Conservation (phyloP, 306 rosid species). For the Dalbergia oliveri region DNA sequence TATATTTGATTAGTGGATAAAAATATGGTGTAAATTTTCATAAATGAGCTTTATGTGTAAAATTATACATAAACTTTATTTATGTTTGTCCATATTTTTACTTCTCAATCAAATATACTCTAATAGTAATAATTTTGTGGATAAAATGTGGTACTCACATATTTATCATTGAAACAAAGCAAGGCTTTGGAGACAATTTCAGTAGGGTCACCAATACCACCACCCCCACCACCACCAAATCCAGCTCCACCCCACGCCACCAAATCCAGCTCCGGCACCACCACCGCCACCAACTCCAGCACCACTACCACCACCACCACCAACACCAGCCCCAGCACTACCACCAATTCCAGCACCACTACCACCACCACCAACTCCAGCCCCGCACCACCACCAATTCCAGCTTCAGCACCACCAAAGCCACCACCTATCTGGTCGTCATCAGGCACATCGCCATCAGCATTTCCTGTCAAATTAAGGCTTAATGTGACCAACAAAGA, state of each 20-base stretch:
- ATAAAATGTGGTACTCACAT: slow-evolving; percentile 54
- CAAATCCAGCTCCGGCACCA: slow-evolving; percentile 38
- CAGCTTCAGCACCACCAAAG: slow-evolving; percentile 6
- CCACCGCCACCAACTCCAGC: neutral
- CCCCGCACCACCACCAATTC: neutral
- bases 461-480: slow-evolving; percentile 54
- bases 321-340: slow-evolving; percentile 1
- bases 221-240: slow-evolving; percentile 18
- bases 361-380: slow-evolving; percentile 10
- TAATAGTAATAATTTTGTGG: neutral
- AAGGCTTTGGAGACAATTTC: slow-evolving; percentile 77
- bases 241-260: slow-evolving; percentile 23
- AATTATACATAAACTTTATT: no score
- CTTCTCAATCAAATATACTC: no score
- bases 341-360: slow-evolving; percentile 10
- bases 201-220: slow-evolving; percentile 57
- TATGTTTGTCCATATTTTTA: no score
- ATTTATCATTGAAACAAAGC: slow-evolving; percentile 80
- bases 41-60: no score
- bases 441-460: slow-evolving; percentile 48
- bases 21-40: no score
- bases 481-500: neutral
- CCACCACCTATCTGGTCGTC: slow-evolving; percentile 43
- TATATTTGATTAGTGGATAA: no score
- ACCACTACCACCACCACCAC: neutral